These are phyloP conservation scores for Anaeromyces robustus DNA, from an alignment of 192 early-diverging fungal genomes.

Conservation along the genomic window DNA sequence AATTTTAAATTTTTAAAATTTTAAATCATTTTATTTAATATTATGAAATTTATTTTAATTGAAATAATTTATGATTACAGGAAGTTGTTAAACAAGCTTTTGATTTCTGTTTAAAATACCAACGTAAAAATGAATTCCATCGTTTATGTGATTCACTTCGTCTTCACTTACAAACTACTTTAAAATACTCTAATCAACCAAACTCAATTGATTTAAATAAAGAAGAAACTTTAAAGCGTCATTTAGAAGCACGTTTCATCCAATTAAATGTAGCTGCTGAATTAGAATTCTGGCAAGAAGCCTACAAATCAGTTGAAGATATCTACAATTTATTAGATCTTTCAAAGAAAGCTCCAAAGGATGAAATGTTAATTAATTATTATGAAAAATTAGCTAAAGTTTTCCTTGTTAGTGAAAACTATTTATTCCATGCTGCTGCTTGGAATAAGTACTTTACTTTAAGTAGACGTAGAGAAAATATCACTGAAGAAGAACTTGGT, in stretches of 20 bases:
- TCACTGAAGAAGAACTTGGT: not conserved
- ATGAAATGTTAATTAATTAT: conserved; percentile 93
- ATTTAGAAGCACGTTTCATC: conserved; percentile 87
- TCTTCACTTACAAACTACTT: conserved; percentile 76
- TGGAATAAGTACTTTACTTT: conserved; percentile 82
- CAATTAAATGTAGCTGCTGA: conserved; percentile 91
- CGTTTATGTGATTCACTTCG: conserved; percentile 94
- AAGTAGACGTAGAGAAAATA: conserved; percentile 7
- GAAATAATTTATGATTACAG: too few species aligned
- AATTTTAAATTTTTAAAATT: too few species aligned
- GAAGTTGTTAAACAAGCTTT: conserved; percentile 78
- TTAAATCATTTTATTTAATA: too few species aligned
- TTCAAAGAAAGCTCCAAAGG: conserved; percentile 83
- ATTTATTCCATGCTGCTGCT: conserved; percentile 92
- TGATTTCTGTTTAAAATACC: conserved; percentile 86
- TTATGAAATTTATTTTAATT: too few species aligned
- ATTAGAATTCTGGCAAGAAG: conserved; percentile 99
- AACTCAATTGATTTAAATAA: conserved; percentile 90
- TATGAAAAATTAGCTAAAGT: conserved; percentile 96
- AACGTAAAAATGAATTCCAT: conserved; percentile 96
- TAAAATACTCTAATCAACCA: conserved; percentile 82
- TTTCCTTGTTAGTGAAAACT: conserved; percentile 93
- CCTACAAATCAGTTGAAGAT: conserved; percentile 92
- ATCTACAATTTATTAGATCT: conserved; percentile 73
- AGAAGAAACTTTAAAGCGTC: conserved; percentile 89